phyloP scores from a whole-genome alignment of 345 rosid genomes.

The Gossypium sturtianum region DNA sequence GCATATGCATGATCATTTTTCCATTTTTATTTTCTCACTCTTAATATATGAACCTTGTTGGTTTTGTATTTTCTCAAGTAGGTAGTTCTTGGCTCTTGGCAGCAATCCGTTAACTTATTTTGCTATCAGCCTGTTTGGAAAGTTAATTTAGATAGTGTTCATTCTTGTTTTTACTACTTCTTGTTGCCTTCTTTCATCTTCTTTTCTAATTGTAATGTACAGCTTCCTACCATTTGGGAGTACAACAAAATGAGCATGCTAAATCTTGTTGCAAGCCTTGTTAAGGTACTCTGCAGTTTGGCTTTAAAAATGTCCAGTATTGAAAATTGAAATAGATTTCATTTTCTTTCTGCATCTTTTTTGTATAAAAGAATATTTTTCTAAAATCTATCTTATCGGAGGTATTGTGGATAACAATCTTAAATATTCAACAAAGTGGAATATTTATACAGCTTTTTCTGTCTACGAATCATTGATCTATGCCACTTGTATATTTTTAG shows the following conservation, averaged over 20 bases:
- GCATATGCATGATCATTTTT: background rate
- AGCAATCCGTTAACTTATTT: background rate
- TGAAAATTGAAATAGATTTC: conserved; percentile 3
- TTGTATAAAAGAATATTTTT: background rate
- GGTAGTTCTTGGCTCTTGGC: background rate
- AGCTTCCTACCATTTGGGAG: conserved; percentile 88
- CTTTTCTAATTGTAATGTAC: conserved; percentile 18
- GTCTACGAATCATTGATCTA: conserved; percentile 7
- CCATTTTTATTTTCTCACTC: too few relatives aligned
- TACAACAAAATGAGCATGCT: conserved; percentile 88
- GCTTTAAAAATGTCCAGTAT: background rate
- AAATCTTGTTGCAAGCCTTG: conserved; percentile 74
- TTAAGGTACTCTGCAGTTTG: conserved; percentile 45
- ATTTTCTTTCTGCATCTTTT: background rate
- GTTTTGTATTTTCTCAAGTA: background rate
- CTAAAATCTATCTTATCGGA: conserved; percentile 1
- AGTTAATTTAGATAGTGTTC: background rate
- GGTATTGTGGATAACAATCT: background rate
- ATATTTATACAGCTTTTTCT: background rate
- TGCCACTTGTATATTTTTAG: conserved; percentile 29
- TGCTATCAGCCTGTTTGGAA: background rate
- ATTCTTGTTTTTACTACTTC: background rate
- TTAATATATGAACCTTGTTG: background rate
- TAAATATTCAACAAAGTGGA: background rate
- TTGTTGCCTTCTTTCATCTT: background rate